Percentiles rank a stretch among this genome's conserved stretches.
Evolutionary conservation across 805 yeast species (phyloP).

Genomic region (Blastobotrys robertii): DNA sequence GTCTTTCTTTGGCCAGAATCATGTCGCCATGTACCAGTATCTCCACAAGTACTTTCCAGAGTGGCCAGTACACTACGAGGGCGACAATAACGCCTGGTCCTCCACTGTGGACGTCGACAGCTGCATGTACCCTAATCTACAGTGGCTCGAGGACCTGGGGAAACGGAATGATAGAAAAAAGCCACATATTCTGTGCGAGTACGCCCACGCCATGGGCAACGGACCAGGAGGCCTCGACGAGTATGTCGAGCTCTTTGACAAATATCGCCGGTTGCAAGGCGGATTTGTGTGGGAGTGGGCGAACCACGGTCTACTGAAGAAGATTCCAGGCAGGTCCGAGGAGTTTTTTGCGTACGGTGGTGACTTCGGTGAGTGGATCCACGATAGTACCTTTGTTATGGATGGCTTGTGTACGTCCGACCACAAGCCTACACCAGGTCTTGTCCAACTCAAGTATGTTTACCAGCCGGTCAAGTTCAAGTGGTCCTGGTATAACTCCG

Average conservation of each 20-base stretch:
- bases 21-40: conserved; percentile 24
- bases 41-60: conserved; percentile 22
- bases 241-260: conserved; percentile 27
- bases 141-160: conserved; percentile 19
- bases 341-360: conserved; percentile 29
- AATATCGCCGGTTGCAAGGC: conserved; percentile 26
- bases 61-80: conserved; percentile 31
- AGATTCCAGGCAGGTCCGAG: conserved; percentile 9
- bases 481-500: background rate
- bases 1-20: conserved; percentile 29
- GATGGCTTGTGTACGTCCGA: conserved; percentile 28
- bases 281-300: conserved; percentile 36
- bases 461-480: conserved; percentile 23
- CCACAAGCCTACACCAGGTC: conserved; percentile 30
- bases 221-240: conserved; percentile 30
- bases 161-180: conserved; percentile 14
- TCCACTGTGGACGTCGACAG: conserved; percentile 24
- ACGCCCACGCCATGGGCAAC: conserved; percentile 33
- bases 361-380: conserved; percentile 29
- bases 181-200: conserved; percentile 32
- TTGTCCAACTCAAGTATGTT: conserved; percentile 27
- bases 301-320: conserved; percentile 27
- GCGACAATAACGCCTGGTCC: conserved; percentile 22
- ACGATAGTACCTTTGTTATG: conserved; percentile 32
- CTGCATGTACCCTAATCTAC: conserved; percentile 27